These are phyloP conservation scores for Annulohypoxylon maeteangense DNA, from an alignment of 495 filamentous ascomycete species.

Conservation along the genomic window DNA sequence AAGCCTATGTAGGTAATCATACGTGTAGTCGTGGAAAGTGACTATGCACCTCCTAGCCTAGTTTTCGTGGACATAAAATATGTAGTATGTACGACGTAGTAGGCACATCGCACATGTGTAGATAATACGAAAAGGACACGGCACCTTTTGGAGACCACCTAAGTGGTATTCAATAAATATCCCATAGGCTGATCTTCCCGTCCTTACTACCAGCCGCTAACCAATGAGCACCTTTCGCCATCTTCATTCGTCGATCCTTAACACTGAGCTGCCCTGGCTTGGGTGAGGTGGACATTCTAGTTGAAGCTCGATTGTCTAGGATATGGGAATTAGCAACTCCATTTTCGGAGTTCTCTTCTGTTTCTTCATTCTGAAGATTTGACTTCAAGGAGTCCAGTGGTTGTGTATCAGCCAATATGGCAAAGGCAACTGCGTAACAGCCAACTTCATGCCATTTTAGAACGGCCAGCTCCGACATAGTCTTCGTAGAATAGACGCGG, in stretches of 20 bases:
- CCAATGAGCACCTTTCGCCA: constrained; percentile 83
- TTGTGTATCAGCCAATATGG: constrained; percentile 53
- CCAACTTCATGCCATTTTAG: constrained; percentile 95
- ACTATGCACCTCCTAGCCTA: not conserved
- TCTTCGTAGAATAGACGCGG: constrained; percentile 82
- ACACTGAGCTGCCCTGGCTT: constrained; percentile 59
- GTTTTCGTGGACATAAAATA: not conserved
- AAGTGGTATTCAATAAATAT: constrained; percentile 77
- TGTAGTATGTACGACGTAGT: not conserved
- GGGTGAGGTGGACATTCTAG: constrained; percentile 27
- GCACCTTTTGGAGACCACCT: not conserved
- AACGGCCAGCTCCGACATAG: constrained; percentile 89
- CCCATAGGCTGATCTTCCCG: constrained; percentile 96
- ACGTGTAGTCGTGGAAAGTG: not conserved
- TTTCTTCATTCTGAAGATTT: not conserved
- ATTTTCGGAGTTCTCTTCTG: not conserved
- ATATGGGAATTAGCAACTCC: not conserved
- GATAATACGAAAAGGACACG: no score
- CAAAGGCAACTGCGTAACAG: constrained; percentile 87
- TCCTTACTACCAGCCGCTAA: constrained; percentile 92
- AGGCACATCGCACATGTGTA: no score
- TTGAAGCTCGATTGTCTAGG: constrained; percentile 2
- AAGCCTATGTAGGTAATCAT: not conserved
- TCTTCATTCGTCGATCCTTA: constrained; percentile 70
- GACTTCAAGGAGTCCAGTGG: not conserved